Percentiles rank a stretch among this genome's conserved stretches.
Evolutionary conservation across 495 filamentous ascomycete species (phyloP).

Genomic region (Podospora pseudocomata): DNA sequence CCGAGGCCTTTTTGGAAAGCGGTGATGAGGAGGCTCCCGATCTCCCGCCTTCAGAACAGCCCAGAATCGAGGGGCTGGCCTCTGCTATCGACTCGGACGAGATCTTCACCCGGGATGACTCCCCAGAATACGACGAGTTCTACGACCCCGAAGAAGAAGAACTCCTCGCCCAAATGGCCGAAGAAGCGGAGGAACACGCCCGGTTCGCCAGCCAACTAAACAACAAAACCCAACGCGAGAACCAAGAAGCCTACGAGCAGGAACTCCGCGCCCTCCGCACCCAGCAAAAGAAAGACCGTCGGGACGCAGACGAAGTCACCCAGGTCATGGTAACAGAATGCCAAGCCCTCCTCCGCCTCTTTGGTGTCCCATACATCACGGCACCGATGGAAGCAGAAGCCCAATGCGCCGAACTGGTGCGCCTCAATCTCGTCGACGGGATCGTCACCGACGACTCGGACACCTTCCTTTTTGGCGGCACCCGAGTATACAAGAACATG

Average conservation of each 20-base stretch:
- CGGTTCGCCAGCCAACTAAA: slow-evolving; percentile 86
- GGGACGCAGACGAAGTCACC: slow-evolving; percentile 93
- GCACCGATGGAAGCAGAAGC: slow-evolving; percentile 99
- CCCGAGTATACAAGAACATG: slow-evolving; percentile 97
- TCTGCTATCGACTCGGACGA: neutral
- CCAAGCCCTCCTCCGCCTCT: slow-evolving; percentile 82
- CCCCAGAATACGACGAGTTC: slow-evolving; percentile 50
- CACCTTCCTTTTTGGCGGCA: slow-evolving; percentile 96
- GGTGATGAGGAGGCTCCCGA: slow-evolving; percentile 23
- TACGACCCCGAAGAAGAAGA: slow-evolving; percentile 92
- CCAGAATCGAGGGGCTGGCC: neutral
- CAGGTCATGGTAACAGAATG: slow-evolving; percentile 93
- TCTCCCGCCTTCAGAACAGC: slow-evolving; percentile 5
- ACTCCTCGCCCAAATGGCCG: slow-evolving; percentile 74
- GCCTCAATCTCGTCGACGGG: slow-evolving; percentile 83
- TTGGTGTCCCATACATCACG: slow-evolving; percentile 93
- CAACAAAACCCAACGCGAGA: slow-evolving; percentile 58
- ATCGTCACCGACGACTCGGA: slow-evolving; percentile 98
- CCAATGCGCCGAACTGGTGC: slow-evolving; percentile 89
- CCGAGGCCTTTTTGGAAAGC: slow-evolving; percentile 13
- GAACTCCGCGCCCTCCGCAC: slow-evolving; percentile 80
- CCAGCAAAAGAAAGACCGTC: slow-evolving; percentile 93
- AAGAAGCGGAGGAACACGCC: slow-evolving; percentile 87
- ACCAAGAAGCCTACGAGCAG: slow-evolving; percentile 72
- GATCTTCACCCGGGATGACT: slow-evolving; percentile 25